Base-by-base conservation (phyloP, 805 yeast genomes). In the Yarrowia divulgata region DNA sequence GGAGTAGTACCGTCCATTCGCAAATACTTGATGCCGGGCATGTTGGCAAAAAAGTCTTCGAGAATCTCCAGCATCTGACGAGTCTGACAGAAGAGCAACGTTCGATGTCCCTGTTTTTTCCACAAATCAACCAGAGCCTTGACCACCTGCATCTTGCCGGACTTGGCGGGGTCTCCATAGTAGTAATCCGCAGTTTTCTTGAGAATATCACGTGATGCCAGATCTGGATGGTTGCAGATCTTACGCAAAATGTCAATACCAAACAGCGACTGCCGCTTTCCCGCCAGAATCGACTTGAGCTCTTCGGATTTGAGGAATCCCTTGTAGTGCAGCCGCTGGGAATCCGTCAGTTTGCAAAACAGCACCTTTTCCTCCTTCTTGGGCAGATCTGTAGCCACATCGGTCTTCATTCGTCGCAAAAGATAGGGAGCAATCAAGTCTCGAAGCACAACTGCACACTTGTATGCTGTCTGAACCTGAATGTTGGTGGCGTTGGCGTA, bases 1-100 rank as follows among this genome's bases (percentile, higher is more conserved):
- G 91, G 88, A 0, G 98, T 95, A 0, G 93, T 83, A 0, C 99
- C 99, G 77, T 95, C 98, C 99, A 95, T 95, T 69, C 97, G 81
- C 73, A 94, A 78, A 77, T 85, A 93, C 5, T 78, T 81, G 13
- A 66, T 62, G 7, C 75, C 78, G 1, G 78, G 80, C 69, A 82
- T 80, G 18, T 74, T 79, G 35, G 75, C 76, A 14, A 93, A 77
- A 73, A 92, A 90, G 37, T 81, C 83, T 75, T 94, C 94, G 68
- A 95, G 77, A 66, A 95, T 93, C 74, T 90, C 91, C 73, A 95
- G 82, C 98, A 95, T 95, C 75, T 95, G 98, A 71, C 90, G 84
- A 0, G 98, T 92, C 76, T 95, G 99, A 8, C 97, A 87, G 77
- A 95, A 95, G n/a, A 95, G 78, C 40, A 95, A 81, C 0, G 93